These are phyloP conservation scores for Saccharomyces hybrid DNA, from an alignment of 1,139 yeast species.

Conservation along the genomic window DNA sequence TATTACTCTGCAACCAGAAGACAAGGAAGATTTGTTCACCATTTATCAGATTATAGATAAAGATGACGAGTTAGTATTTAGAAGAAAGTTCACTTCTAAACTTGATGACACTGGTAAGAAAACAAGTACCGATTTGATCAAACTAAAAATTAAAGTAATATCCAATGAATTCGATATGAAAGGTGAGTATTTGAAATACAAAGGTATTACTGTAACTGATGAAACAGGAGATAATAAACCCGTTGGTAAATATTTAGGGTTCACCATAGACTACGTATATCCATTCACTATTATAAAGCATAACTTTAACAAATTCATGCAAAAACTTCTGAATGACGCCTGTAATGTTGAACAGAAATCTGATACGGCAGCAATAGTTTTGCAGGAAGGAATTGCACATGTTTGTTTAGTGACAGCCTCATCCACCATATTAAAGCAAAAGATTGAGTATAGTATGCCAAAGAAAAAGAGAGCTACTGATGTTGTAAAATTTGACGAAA, in stretches of 20 bases:
- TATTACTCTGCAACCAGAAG: constrained; percentile 66
- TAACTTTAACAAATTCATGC: constrained; percentile 73
- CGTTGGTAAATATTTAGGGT: constrained; percentile 78
- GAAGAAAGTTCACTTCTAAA: constrained; percentile 37
- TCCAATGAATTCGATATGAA: constrained; percentile 71
- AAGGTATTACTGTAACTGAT: constrained; percentile 71
- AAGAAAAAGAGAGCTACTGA: constrained; percentile 77
- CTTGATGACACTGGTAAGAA: constrained; percentile 25
- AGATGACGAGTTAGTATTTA: constrained; percentile 66
- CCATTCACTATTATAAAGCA: constrained; percentile 62
- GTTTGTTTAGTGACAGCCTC: constrained; percentile 82
- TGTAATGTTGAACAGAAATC: constrained; percentile 73
- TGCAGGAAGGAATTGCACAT: constrained; percentile 94
- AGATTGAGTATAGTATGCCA: constrained; percentile 78
- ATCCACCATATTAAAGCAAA: constrained; percentile 74
- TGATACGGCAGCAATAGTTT: constrained; percentile 87
- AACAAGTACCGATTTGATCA: constrained; percentile 24
- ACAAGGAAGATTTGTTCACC: constrained; percentile 88
- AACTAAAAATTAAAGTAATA: constrained; percentile 44
- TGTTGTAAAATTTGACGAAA: constrained; percentile 71
- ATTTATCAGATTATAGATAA: constrained; percentile 69
- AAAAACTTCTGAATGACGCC: constrained; percentile 58
- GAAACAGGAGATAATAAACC: constrained; percentile 43
- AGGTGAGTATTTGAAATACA: constrained; percentile 66
- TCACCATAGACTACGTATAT: constrained; percentile 65